A percentile compares a stretch with the other conserved stretches of the same genome.
phyloP scores from a whole-genome alignment of 495 filamentous ascomycete species.

The Podospora anserina region DNA sequence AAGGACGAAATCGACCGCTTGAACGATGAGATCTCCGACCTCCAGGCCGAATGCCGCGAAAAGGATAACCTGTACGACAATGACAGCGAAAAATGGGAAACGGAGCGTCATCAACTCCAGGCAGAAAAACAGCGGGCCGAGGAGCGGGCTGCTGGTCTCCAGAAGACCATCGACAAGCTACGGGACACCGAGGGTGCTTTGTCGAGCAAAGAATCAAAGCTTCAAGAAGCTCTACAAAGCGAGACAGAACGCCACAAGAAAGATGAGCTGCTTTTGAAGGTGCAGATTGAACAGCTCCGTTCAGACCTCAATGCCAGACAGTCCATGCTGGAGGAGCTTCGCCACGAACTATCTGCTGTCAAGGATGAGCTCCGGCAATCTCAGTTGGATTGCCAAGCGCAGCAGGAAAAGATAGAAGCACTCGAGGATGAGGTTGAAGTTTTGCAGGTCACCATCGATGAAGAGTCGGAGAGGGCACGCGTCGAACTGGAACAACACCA shows the following conservation, averaged over 20 bases:
- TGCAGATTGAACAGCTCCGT: constrained; percentile 47
- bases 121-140: constrained; percentile 64
- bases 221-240: constrained; percentile 53
- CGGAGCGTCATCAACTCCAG: constrained; percentile 60
- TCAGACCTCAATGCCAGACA: constrained; percentile 45
- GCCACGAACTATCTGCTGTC: constrained; percentile 51
- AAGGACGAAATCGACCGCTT: constrained; percentile 61
- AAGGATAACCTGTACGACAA: constrained; percentile 67
- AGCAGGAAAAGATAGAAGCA: constrained; percentile 66
- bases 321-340: constrained; percentile 40
- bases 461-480: constrained; percentile 68
- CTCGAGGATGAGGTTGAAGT: constrained; percentile 79
- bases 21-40: constrained; percentile 61
- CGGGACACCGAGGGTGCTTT: constrained; percentile 64
- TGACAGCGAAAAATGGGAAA: constrained; percentile 69
- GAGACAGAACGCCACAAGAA: constrained; percentile 44
- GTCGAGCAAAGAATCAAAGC: constrained; percentile 60
- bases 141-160: constrained; percentile 64
- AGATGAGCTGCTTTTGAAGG: constrained; percentile 37
- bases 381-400: constrained; percentile 58
- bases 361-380: constrained; percentile 67
- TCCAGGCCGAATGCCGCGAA: constrained; percentile 70
- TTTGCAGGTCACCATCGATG: constrained; percentile 68
- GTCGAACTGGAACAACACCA: constrained; percentile 49
- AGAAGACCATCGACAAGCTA: constrained; percentile 69